Evolutionary conservation across 2,329 filamentous ascomycete species (phyloP).

Genomic region (Fusarium mundagurra): DNA sequence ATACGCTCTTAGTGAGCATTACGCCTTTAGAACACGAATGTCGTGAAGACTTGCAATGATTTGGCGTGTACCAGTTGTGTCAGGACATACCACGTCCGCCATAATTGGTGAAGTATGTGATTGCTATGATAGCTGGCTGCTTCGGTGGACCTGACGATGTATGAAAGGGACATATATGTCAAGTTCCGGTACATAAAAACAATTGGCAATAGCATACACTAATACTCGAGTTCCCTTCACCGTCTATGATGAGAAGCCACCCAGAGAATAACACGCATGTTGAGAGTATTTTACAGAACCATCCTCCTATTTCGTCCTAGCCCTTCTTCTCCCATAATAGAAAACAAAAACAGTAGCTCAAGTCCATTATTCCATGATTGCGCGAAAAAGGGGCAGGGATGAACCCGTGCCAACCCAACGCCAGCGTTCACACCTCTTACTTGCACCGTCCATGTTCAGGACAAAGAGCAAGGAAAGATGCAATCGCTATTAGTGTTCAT

Average conservation of each 20-base stretch:
- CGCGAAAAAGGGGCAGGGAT: conserved; percentile 28
- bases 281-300: conserved; percentile 63
- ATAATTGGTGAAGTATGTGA: background rate
- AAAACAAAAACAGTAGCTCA: conserved; percentile 32
- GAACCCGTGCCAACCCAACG: conserved; percentile 35
- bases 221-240: conserved; percentile 54
- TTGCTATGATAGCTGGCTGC: background rate
- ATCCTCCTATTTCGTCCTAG: conserved; percentile 36
- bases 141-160: background rate
- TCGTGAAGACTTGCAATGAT: background rate
- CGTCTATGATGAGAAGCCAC: conserved; percentile 60
- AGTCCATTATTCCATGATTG: conserved; percentile 41
- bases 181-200: conserved; percentile 25
- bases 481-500: conserved; percentile 37
- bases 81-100: background rate
- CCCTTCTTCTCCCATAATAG: conserved; percentile 35
- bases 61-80: background rate
- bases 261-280: conserved; percentile 53
- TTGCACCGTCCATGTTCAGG: conserved; percentile 14
- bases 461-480: conserved; percentile 32
- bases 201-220: conserved; percentile 53
- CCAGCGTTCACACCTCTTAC: conserved; percentile 37
- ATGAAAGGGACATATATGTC: background rate
- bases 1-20: background rate
- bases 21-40: background rate